These are phyloP conservation scores for Candida corydali DNA, from an alignment of 805 yeast genomes.

Conservation along the genomic window DNA sequence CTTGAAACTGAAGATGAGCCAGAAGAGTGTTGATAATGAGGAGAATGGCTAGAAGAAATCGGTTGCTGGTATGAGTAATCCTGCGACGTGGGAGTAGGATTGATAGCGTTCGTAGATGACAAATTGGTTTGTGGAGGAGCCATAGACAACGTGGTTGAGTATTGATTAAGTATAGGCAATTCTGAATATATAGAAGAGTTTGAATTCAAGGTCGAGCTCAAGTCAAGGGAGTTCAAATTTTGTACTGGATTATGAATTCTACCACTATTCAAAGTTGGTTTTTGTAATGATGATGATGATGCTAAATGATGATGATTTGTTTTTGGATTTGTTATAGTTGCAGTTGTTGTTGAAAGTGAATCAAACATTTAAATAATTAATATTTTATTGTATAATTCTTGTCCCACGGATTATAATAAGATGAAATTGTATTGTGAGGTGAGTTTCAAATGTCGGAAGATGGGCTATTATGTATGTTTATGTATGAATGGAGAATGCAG, in stretches of 20 bases:
- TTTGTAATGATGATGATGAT: not conserved
- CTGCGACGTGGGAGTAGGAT: not conserved
- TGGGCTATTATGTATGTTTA: no score
- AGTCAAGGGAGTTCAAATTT: not conserved
- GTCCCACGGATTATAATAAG: no score
- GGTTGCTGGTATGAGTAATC: slow-evolving; percentile 1
- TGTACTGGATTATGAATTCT: no score
- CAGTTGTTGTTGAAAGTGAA: not conserved
- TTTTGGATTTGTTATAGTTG: slow-evolving; percentile 1
- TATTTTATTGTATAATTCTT: not conserved
- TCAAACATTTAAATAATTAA: not conserved
- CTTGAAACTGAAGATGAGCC: not conserved
- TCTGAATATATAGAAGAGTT: not conserved
- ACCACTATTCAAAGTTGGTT: no score
- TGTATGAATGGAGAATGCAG: no score
- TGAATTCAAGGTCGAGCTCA: not conserved
- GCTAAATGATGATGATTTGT: not conserved
- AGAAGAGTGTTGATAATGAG: not conserved
- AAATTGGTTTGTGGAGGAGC: not conserved
- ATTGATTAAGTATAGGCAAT: not conserved
- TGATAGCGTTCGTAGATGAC: not conserved
- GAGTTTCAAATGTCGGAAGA: no score
- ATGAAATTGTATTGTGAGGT: no score
- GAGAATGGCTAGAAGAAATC: not conserved
- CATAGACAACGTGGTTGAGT: not conserved